A percentile compares a stretch with the other conserved stretches of the same genome.
phyloP scores from a whole-genome alignment of 176 grass and related monocot genomes.

The Triticum urartu region DNA sequence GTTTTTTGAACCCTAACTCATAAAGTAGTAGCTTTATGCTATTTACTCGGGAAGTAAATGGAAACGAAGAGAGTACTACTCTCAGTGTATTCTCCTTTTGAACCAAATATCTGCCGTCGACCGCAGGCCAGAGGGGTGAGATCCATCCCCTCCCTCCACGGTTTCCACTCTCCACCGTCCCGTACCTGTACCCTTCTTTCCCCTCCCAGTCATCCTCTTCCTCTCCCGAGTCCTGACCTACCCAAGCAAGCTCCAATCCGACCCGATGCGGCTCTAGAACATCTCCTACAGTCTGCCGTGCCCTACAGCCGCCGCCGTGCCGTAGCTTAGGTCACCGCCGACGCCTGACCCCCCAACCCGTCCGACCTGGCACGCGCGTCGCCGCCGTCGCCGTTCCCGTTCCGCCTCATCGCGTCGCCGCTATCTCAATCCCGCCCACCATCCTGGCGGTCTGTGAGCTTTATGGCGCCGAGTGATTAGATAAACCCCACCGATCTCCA shows the following conservation, averaged over 20 bases:
- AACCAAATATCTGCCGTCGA: background rate
- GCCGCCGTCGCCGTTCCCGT: background rate
- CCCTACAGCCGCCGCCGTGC: background rate
- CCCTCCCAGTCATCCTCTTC: constrained; percentile 10
- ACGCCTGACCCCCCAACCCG: background rate
- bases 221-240: constrained; percentile 6
- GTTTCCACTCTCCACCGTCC: background rate
- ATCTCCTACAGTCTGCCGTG: background rate
- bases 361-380: background rate
- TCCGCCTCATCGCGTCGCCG: background rate
- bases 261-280: constrained; percentile 10
- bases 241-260: constrained; percentile 18
- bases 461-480: background rate
- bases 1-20: no score
- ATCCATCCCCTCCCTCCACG: background rate
- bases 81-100: background rate
- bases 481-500: constrained; percentile 13
- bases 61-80: background rate
- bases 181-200: constrained; percentile 12
- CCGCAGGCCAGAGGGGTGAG: background rate
- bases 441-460: background rate
- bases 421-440: background rate
- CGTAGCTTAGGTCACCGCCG: background rate
- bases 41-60: no score
- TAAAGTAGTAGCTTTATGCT: no score